A percentile compares a stretch with the other conserved stretches of the same genome.
Conservation (phyloP, 352 stramenopile species). For the Globisporangium acanthophoron region DNA sequence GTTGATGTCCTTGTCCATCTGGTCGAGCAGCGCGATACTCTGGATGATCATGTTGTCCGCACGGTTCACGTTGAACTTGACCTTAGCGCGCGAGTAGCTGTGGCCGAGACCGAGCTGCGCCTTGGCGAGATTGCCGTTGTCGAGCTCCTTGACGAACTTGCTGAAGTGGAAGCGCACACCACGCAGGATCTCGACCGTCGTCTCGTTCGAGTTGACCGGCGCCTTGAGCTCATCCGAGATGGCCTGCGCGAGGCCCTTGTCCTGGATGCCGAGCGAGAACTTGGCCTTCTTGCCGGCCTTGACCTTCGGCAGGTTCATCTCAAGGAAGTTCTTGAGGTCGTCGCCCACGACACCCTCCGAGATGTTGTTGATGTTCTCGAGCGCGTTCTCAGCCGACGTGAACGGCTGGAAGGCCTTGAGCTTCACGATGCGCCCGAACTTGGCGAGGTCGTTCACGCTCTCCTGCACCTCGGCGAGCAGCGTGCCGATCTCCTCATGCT, state of each 20-base stretch:
- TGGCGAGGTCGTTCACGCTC: constrained; percentile 90
- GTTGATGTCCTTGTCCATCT: constrained; percentile 99
- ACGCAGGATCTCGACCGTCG: constrained; percentile 93
- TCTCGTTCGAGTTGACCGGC: constrained; percentile 97
- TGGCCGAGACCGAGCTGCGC: constrained; percentile 98
- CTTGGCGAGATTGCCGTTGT: constrained; percentile 94
- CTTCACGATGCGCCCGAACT: constrained; percentile 97
- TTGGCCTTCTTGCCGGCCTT: constrained; percentile 90
- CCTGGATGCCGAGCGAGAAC: constrained; percentile 90
- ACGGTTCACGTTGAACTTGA: constrained; percentile 99
- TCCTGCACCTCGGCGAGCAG: constrained; percentile 89
- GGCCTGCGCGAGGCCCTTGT: constrained; percentile 90
- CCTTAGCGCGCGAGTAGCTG: constrained; percentile 98
- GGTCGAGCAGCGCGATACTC: constrained; percentile 98
- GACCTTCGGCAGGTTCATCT: constrained; percentile 99
- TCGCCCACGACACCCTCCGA: constrained; percentile 92
- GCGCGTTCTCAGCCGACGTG: constrained; percentile 96
- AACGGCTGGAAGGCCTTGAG: constrained; percentile 99
- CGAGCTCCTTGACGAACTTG: constrained; percentile 98
- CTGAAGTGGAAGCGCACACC: constrained; percentile 96
- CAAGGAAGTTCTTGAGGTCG: constrained; percentile 97
- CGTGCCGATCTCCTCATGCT: constrained; percentile 95
- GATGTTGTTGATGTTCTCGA: constrained; percentile 99
- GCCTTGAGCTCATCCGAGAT: constrained; percentile 94
- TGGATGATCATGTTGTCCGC: constrained; percentile 99